Base-by-base conservation (phyloP, 208 protist genomes). In the Wallacemonas sp. region DNA sequence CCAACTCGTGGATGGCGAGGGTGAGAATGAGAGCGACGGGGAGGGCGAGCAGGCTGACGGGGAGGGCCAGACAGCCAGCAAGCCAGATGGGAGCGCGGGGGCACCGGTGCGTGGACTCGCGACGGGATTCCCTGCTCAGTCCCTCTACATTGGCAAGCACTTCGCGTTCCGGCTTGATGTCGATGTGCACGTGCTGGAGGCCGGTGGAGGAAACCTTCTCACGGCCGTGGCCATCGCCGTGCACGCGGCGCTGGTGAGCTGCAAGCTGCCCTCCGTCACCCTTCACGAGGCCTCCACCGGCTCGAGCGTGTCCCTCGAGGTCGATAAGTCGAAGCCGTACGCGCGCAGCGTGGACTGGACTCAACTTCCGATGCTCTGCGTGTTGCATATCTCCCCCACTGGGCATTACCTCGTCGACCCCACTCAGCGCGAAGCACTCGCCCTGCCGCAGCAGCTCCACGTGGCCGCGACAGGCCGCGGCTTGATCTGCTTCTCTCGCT, bases 321-420 rank as follows among this genome's bases (percentile, higher is more conserved):
- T 93, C 54, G 84, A 96, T 65, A 69, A 62, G 46, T 80, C 61
- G 31, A 72, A 80, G 47, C 77, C 79, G 34, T 96, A 81, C 68
- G 64, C 54, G 31, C 61, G 62, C 31, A 31, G 63, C 2, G 73
- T 95, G 24, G 70, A 79, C 62, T 95, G 86, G 84, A 42, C 63
- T 0, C 56, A 62, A 54, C 77, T 95, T 30, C 86, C 90, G 33
- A 55, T 88, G 45, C 69, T 93, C 49, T 68, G 63, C 26, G 76
- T 89, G 28, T 53, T 89, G 51, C 75, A 77, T 12, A 26, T 95
- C 6, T 81, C 80, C 1, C 86, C 89, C 17, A 91, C 89, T 9
- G 77, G 84, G 8, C 89, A 95, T 60, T 89, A 86, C 71, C 62
- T 95, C 9, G 80, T 93, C 30, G 89, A 95, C 62, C 81, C 89